Conservation (phyloP, 192 early-diverging fungal species). For the Coemansia sp. region DNA sequence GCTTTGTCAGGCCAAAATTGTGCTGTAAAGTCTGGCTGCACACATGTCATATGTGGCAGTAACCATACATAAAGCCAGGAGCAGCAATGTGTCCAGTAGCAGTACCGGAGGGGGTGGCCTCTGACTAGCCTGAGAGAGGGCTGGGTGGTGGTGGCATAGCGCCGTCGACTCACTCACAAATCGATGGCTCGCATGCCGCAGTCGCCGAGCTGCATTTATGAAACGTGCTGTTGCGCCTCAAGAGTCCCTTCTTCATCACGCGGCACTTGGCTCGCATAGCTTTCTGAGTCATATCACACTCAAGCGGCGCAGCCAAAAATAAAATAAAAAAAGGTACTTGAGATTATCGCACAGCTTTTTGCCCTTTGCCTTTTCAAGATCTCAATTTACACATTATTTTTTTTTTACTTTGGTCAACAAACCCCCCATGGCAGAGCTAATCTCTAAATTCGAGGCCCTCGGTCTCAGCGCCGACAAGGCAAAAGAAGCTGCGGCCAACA, state of each 20-base stretch:
- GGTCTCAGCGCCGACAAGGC: constrained; percentile 92
- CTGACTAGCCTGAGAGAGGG: not conserved
- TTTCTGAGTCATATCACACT: not conserved
- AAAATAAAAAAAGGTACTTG: not conserved
- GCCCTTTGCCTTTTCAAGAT: not conserved
- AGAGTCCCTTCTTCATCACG: not conserved
- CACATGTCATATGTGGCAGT: constrained; percentile 2
- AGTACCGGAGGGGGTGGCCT: not conserved
- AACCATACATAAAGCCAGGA: constrained; percentile 5
- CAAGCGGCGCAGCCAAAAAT: not conserved
- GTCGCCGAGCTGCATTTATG: not conserved
- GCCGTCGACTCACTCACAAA: not conserved
- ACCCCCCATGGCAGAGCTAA: constrained; percentile 52
- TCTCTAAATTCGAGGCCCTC: constrained; percentile 78
- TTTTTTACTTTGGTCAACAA: constrained; percentile 7
- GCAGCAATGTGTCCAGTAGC: not conserved
- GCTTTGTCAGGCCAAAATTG: not conserved
- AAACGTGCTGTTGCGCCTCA: not conserved
- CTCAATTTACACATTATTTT: not conserved
- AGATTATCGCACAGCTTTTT: not conserved
- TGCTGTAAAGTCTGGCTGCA: not conserved
- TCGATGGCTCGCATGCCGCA: not conserved
- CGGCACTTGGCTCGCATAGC: not conserved
- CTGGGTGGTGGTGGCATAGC: not conserved
- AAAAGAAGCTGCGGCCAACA: constrained; percentile 94